A percentile compares a stretch with the other conserved stretches of the same genome.
phyloP scores from a whole-genome alignment of 2,329 filamentous ascomycete genomes.

The Penicillium sp. region DNA sequence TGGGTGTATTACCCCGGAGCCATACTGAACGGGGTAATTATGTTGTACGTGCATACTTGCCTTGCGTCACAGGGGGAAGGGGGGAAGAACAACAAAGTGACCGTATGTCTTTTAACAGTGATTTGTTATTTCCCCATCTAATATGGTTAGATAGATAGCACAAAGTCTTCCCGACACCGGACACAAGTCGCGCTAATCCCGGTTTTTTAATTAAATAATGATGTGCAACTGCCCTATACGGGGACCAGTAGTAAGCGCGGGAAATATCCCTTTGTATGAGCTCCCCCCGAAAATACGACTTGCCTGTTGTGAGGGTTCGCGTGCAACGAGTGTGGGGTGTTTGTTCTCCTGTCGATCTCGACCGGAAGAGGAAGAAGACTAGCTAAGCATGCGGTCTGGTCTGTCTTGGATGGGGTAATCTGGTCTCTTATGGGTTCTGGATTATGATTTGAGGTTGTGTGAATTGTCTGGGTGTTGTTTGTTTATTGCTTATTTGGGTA shows the following conservation, averaged over 20 bases:
- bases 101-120: not conserved
- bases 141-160: not conserved
- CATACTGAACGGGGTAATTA: not conserved
- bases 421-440: not conserved
- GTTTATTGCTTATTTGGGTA: conserved; percentile 1
- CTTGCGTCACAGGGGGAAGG: conserved; percentile 4
- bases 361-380: conserved; percentile 8
- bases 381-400: conserved; percentile 3
- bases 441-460: not conserved
- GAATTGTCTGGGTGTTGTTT: conserved; percentile 5
- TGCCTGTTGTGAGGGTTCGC: conserved; percentile 4
- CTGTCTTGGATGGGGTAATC: not conserved
- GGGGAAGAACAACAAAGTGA: not conserved
- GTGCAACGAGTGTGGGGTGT: conserved; percentile 1
- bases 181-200: not conserved
- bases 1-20: not conserved
- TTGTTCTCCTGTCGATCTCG: conserved; percentile 28
- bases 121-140: not conserved
- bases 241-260: not conserved
- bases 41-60: not conserved
- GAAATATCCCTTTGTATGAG: not conserved
- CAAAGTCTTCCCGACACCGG: not conserved
- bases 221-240: not conserved
- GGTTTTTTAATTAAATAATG: not conserved
- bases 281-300: not conserved